A percentile compares a stretch with the other conserved stretches of the same genome.
phyloP scores from a whole-genome alignment of 371 early-diverging fungal genomes.

The Phascolomyces articulosus region DNA sequence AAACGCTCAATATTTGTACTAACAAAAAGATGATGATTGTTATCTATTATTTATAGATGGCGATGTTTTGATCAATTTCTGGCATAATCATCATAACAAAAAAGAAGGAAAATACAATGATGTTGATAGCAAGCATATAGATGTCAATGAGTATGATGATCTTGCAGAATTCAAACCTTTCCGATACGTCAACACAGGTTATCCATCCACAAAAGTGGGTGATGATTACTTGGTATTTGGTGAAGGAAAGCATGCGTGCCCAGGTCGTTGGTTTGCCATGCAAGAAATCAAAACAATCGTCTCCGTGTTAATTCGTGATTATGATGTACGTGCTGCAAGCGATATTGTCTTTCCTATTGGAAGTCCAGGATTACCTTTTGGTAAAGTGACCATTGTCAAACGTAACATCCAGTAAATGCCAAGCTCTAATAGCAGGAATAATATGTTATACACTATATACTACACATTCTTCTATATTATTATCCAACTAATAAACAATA shows the following conservation, averaged over 20 bases:
- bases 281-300: conserved; percentile 28
- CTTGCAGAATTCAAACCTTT: conserved; percentile 42
- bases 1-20: background rate
- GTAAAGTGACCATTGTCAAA: too few species aligned
- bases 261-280: conserved; percentile 33
- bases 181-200: conserved; percentile 44
- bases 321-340: conserved; percentile 7
- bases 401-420: too few species aligned
- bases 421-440: too few species aligned
- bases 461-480: too few species aligned
- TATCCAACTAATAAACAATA: too few species aligned
- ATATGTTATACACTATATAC: too few species aligned
- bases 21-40: background rate
- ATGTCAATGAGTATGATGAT: background rate
- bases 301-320: conserved; percentile 22
- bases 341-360: conserved; percentile 10
- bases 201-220: conserved; percentile 41
- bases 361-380: too few species aligned
- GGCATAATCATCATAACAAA: conserved; percentile 16
- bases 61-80: conserved; percentile 30
- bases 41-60: conserved; percentile 25
- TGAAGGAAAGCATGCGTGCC: conserved; percentile 48
- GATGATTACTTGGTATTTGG: conserved; percentile 52
- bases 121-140: too few species aligned
- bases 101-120: conserved; percentile 11